Evolutionary conservation across 176 grass and related monocot genomes (phyloP).

Genomic region (Areca catechu): DNA sequence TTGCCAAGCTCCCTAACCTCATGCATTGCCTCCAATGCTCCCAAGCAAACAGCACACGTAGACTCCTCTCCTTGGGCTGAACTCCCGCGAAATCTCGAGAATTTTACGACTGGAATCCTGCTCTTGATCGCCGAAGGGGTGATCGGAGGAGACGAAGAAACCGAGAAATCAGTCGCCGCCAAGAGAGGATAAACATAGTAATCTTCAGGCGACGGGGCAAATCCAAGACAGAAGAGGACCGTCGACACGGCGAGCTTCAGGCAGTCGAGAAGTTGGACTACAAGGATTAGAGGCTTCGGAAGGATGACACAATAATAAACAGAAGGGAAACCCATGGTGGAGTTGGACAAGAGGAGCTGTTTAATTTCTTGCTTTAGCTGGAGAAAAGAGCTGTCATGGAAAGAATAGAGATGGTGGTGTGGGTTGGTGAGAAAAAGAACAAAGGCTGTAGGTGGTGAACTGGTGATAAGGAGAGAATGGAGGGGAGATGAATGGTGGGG

Average conservation of each 20-base stretch:
- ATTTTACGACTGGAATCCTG: not conserved
- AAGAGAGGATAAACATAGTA: not conserved
- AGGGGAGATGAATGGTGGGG: no score
- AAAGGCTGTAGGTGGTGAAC: no score
- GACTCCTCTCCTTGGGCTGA: not conserved
- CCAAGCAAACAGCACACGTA: constrained; percentile 60
- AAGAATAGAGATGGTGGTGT: not conserved
- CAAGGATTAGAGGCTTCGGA: constrained; percentile 59
- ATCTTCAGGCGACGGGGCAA: constrained; percentile 28
- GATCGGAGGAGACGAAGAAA: not conserved
- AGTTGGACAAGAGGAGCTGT: not conserved
- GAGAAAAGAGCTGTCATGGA: no score
- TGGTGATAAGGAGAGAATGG: no score
- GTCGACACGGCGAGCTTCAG: constrained; percentile 39
- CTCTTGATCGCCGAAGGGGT: constrained; percentile 2
- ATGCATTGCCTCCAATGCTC: constrained; percentile 41
- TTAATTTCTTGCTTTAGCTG: no score
- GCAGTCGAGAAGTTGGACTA: constrained; percentile 50
- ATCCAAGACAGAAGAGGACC: constrained; percentile 40
- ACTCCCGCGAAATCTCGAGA: not conserved
- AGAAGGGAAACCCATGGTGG: constrained; percentile 70
- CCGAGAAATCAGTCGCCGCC: not conserved
- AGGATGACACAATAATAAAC: constrained; percentile 67
- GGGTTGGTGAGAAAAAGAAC: no score
- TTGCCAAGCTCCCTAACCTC: constrained; percentile 63